These are phyloP conservation scores for Lactifluus pinguis DNA, from an alignment of 768 basidiomycete species.

Conservation along the genomic window DNA sequence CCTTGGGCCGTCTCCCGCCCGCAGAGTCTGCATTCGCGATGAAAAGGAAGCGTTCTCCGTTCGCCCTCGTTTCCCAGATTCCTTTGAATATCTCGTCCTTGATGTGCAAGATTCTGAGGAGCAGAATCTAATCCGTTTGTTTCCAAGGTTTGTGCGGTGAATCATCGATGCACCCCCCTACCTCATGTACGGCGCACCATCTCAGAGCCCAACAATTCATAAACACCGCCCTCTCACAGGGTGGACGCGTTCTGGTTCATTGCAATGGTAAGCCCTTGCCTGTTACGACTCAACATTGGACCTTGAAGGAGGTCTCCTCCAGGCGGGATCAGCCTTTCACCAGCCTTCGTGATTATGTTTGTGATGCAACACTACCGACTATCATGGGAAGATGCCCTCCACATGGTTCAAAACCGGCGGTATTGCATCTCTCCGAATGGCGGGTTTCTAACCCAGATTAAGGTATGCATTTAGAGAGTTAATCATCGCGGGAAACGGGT, in stretches of 20 bases:
- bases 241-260: slow-evolving; percentile 78
- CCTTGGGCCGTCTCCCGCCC: background rate
- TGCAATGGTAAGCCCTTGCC: slow-evolving; percentile 60
- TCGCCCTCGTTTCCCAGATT: slow-evolving; percentile 70
- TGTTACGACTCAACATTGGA: background rate
- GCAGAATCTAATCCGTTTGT: slow-evolving; percentile 86
- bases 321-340: slow-evolving; percentile 86
- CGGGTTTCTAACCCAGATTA: slow-evolving; percentile 87
- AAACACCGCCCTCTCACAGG: slow-evolving; percentile 50
- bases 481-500: background rate
- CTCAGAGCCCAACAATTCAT: slow-evolving; percentile 70
- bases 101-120: slow-evolving; percentile 91
- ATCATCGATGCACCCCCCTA: background rate
- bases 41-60: slow-evolving; percentile 87
- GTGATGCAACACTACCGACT: slow-evolving; percentile 80
- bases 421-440: slow-evolving; percentile 93
- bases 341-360: slow-evolving; percentile 88
- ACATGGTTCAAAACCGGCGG: slow-evolving; percentile 80
- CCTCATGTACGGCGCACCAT: background rate
- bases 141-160: slow-evolving; percentile 55
- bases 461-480: slow-evolving; percentile 38
- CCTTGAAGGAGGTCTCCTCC: background rate
- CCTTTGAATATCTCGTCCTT: slow-evolving; percentile 69
- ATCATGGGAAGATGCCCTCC: slow-evolving; percentile 83
- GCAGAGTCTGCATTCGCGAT: slow-evolving; percentile 82